Conservation (phyloP, 768 basidiomycete species). For the Leccinum longicurvipes region DNA sequence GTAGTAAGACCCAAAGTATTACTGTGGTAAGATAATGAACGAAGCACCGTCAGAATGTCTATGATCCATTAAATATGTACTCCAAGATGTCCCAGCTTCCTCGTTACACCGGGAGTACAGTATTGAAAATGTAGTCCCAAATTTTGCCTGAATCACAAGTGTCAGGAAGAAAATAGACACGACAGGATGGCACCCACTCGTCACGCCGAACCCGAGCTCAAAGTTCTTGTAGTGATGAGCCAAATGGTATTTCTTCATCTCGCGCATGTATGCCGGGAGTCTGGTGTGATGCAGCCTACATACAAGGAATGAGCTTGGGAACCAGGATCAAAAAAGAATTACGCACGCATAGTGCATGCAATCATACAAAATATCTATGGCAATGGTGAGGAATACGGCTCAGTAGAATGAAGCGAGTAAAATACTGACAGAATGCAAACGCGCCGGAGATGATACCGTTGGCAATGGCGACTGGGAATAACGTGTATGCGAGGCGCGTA, state of each 20-base stretch:
- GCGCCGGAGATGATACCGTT: slow-evolving; percentile 89
- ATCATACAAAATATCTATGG: slow-evolving; percentile 75
- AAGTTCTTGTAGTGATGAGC: slow-evolving; percentile 99
- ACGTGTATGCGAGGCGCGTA: slow-evolving; percentile 72
- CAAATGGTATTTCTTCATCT: slow-evolving; percentile 97
- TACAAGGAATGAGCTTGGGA: slow-evolving; percentile 22
- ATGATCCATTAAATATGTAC: background rate
- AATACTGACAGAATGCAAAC: slow-evolving; percentile 64
- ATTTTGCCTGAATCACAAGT: slow-evolving; percentile 62
- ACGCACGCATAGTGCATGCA: slow-evolving; percentile 89
- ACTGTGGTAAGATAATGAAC: slow-evolving; percentile 4
- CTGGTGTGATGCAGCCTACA: slow-evolving; percentile 77
- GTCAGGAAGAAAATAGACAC: slow-evolving; percentile 1
- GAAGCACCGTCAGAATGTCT: slow-evolving; percentile 6
- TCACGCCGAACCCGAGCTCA: slow-evolving; percentile 95
- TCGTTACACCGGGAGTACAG: slow-evolving; percentile 59
- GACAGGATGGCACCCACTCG: slow-evolving; percentile 50
- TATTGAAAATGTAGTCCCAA: slow-evolving; percentile 93
- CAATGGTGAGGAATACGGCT: slow-evolving; percentile 5
- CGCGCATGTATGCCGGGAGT: slow-evolving; percentile 80
- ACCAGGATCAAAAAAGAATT: background rate
- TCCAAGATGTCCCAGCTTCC: background rate
- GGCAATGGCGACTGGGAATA: slow-evolving; percentile 83
- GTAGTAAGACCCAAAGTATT: slow-evolving; percentile 1
- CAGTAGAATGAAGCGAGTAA: background rate